A percentile compares a stretch with the other conserved stretches of the same genome.
Evolutionary conservation across 2,329 filamentous ascomycete genomes (phyloP).

Genomic region (Periconia macrospinosa): DNA sequence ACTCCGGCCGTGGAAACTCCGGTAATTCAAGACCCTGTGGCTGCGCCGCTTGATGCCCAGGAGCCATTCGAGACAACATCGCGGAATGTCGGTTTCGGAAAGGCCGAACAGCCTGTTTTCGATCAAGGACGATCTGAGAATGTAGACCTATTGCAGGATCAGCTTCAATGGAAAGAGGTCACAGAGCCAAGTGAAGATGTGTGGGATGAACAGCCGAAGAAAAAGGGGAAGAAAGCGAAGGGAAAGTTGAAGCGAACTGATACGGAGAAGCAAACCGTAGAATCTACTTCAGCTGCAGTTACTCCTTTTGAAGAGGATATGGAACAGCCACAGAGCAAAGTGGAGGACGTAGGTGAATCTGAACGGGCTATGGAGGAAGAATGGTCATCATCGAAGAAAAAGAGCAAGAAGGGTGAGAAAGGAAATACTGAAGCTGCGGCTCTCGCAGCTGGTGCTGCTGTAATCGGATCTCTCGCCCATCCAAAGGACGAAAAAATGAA

Average conservation of each 20-base stretch:
- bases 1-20: constrained; percentile 31
- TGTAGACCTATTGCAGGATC: constrained; percentile 1
- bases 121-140: neutral
- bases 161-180: neutral
- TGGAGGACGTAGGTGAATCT: constrained; percentile 11
- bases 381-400: constrained; percentile 37
- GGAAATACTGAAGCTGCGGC: constrained; percentile 9
- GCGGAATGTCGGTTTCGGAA: constrained; percentile 18
- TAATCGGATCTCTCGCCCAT: constrained; percentile 1
- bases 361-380: constrained; percentile 19
- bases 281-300: constrained; percentile 7
- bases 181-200: constrained; percentile 8
- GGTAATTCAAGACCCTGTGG: constrained; percentile 32
- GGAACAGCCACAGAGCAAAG: constrained; percentile 2
- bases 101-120: neutral
- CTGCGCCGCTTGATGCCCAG: constrained; percentile 38
- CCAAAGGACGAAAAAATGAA: constrained; percentile 7
- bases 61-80: constrained; percentile 25
- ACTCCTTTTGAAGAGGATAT: constrained; percentile 12
- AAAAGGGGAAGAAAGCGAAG: constrained; percentile 25
- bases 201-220: constrained; percentile 19
- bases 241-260: constrained; percentile 14
- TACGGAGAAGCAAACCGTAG: constrained; percentile 11
- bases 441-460: constrained; percentile 13
- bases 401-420: constrained; percentile 46